Conservation (phyloP, 495 filamentous ascomycete species). For the Aspergillus indologenus region DNA sequence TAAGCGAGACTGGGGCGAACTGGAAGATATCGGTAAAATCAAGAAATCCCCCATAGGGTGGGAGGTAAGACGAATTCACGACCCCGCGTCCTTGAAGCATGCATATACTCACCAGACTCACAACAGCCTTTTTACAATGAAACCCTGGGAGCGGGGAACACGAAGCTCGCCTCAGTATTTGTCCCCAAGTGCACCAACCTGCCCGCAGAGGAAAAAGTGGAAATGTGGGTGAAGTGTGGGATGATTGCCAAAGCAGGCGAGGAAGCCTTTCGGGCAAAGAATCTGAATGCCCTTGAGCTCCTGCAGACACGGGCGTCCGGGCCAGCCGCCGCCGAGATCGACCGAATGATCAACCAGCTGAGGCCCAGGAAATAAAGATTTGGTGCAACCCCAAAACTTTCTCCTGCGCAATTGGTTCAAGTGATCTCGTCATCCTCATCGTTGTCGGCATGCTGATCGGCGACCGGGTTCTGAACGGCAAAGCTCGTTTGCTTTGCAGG, state of each 20-base stretch:
- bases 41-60: slow-evolving; percentile 92
- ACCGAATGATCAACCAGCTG: slow-evolving; percentile 58
- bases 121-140: slow-evolving; percentile 86
- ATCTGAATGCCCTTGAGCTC: slow-evolving; percentile 63
- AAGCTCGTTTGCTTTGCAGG: slow-evolving; percentile 16
- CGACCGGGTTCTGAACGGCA: slow-evolving; percentile 14
- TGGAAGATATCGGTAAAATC: slow-evolving; percentile 71
- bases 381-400: slow-evolving; percentile 13
- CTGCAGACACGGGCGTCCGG: slow-evolving; percentile 56
- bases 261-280: slow-evolving; percentile 81
- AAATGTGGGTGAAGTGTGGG: slow-evolving; percentile 96
- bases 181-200: slow-evolving; percentile 78
- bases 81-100: slow-evolving; percentile 12
- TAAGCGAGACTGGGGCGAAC: slow-evolving; percentile 83
- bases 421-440: slow-evolving; percentile 46
- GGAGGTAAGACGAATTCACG: slow-evolving; percentile 59
- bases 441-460: slow-evolving; percentile 23
- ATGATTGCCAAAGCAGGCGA: slow-evolving; percentile 87
- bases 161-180: slow-evolving; percentile 77
- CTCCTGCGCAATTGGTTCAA: slow-evolving; percentile 26
- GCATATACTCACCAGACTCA: slow-evolving; percentile 23
- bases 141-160: slow-evolving; percentile 82
- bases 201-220: slow-evolving; percentile 63
- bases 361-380: slow-evolving; percentile 44
- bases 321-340: slow-evolving; percentile 53